These are phyloP conservation scores for Phoenix roebelenii DNA, from an alignment of 176 grass and related monocot species.

Conservation along the genomic window DNA sequence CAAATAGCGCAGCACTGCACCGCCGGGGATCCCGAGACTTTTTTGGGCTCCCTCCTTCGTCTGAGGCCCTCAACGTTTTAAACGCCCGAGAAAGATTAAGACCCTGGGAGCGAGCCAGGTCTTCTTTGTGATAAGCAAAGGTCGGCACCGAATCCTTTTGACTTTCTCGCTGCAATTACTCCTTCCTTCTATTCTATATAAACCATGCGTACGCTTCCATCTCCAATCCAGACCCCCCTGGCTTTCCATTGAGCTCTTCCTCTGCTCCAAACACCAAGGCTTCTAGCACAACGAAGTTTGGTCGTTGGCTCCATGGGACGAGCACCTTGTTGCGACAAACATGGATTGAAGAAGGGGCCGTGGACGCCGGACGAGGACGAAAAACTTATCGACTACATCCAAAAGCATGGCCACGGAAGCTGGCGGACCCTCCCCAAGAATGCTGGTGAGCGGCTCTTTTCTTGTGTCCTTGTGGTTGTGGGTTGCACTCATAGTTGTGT, in stretches of 20 bases:
- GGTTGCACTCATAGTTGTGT: too few relatives aligned
- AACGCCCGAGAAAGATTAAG: not conserved
- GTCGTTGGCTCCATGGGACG: conserved; percentile 42
- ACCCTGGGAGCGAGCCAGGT: conserved; percentile 39
- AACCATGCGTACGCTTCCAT: conserved; percentile 17
- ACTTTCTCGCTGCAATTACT: conserved; percentile 32
- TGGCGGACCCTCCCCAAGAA: conserved; percentile 88
- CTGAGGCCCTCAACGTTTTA: not conserved
- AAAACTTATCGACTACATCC: conserved; percentile 83
- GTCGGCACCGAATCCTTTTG: conserved; percentile 91
- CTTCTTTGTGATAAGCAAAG: conserved; percentile 45
- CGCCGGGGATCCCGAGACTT: too few relatives aligned
- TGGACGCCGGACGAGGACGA: conserved; percentile 89
- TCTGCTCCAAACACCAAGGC: too few relatives aligned
- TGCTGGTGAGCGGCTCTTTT: conserved; percentile 46
- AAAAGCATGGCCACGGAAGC: conserved; percentile 69
- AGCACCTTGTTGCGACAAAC: conserved; percentile 83
- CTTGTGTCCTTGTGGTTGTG: too few relatives aligned
- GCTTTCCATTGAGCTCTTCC: too few relatives aligned
- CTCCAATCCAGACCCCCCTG: too few relatives aligned
- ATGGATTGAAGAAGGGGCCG: conserved; percentile 82
- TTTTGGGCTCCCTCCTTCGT: too few relatives aligned
- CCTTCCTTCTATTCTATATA: conserved; percentile 33
- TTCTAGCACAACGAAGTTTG: too few relatives aligned
- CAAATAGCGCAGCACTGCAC: too few relatives aligned